Base-by-base conservation (phyloP, 345 rosid genomes). In the Isatis tinctoria region DNA sequence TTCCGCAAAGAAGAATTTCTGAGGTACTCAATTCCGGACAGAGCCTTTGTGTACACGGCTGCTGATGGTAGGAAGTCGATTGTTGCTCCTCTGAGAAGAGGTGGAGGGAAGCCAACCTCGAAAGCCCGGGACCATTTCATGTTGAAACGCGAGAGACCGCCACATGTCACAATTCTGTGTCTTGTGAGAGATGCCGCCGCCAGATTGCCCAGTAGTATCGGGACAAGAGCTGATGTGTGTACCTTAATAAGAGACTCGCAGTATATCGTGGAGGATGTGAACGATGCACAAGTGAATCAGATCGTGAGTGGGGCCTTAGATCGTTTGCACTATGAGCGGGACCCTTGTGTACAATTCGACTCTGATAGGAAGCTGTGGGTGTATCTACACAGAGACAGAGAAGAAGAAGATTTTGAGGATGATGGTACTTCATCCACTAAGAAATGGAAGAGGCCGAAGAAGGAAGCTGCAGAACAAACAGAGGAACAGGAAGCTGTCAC, bases 141-240 rank as follows among this genome's bases (percentile, higher is more conserved):
- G 99, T 84, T 96, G 84, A 92, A 92, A 83, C 98, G 97, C 17
- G 98, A 96, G 82, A 89, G 99, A 3, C 99, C 99, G 12, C 98
- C 99, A 11, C 98, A 96, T 85, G 99, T 96, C 74, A 96, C 99
- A 4, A 89, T 96, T 65, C 86, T 96, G 12, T 96, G 99, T 80
- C 98, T 96, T 37, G 99, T 96, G 61, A 85, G 99, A 86, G 99
- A 96, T 80, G 97, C 99, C 30, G 98, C 99, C 58, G 76, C 99
- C 69, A 89, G 99, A 74, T 79, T 96, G 86, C 99, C 99, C 33
- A 88, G 99, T 63, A 89, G 97, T 83, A 96, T 96, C 72, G 99
- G 99, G 74, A 96, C 99, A 57, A 90, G 99, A 72, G 99, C 99
- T 70, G 99, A 96, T 87, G 99, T 96, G 59, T 96, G 99, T 71